phyloP scores from a whole-genome alignment of 1,284 basidiomycete genomes.

The Entoloma clypeatum region DNA sequence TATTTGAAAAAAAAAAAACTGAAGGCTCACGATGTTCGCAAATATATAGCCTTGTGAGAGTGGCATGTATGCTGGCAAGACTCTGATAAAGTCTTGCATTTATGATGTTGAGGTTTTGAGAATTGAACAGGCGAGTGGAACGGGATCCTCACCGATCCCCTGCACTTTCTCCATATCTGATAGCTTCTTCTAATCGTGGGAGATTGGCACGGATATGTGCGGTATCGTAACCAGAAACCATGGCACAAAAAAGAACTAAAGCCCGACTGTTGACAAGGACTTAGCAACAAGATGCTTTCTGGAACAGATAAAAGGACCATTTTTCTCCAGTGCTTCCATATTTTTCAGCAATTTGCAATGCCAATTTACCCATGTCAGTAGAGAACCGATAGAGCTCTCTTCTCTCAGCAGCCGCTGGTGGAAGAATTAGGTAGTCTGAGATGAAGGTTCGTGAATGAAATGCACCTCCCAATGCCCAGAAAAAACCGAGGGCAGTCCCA shows the following conservation, averaged over 20 bases:
- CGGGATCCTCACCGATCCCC: conserved; percentile 65
- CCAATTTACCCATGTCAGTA: conserved; percentile 61
- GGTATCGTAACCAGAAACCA: conserved; percentile 66
- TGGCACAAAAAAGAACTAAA: conserved; percentile 52
- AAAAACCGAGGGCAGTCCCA: conserved; percentile 63
- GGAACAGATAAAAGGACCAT: conserved; percentile 40
- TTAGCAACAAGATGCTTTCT: neutral
- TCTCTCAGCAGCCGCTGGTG: conserved; percentile 52
- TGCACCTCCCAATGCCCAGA: conserved; percentile 64
- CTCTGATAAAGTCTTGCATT: conserved; percentile 54
- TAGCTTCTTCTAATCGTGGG: conserved; percentile 56
- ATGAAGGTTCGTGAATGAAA: neutral
- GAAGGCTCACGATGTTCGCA: conserved; percentile 55
- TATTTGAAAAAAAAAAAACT: neutral
- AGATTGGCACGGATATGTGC: conserved; percentile 60
- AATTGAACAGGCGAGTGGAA: no score
- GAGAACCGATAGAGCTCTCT: conserved; percentile 63
- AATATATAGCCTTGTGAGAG: conserved; percentile 54
- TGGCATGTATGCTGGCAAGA: conserved; percentile 51
- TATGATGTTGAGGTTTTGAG: no score
- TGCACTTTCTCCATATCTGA: conserved; percentile 61
- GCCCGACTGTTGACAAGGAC: conserved; percentile 44
- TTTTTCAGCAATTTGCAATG: conserved; percentile 57
- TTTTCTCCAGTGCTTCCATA: conserved; percentile 63
- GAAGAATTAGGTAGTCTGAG: neutral